Evolutionary conservation across 1,284 basidiomycete genomes (phyloP).

Genomic region (Austroboletus novae-zelandiae): DNA sequence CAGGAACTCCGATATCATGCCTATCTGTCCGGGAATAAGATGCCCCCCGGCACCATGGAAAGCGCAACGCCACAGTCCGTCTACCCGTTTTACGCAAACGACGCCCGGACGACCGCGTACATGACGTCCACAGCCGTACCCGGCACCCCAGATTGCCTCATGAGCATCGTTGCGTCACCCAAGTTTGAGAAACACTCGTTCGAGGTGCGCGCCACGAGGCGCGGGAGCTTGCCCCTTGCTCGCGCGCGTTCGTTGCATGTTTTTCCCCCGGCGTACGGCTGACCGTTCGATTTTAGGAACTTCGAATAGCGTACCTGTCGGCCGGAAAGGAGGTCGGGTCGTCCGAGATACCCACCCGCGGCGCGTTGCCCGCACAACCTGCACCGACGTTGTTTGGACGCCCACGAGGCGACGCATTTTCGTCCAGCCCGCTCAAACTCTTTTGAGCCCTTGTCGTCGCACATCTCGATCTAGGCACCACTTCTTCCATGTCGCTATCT

Average conservation of each 20-base stretch:
- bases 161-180: constrained; percentile 27
- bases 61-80: neutral
- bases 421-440: constrained; percentile 21
- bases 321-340: constrained; percentile 34
- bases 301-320: constrained; percentile 30
- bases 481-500: no score
- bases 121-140: constrained; percentile 9
- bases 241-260: neutral
- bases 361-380: constrained; percentile 25
- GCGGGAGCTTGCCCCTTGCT: neutral
- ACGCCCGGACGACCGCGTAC: constrained; percentile 26
- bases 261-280: neutral
- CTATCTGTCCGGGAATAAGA: constrained; percentile 27
- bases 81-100: constrained; percentile 23
- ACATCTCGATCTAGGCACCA: no score
- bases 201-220: constrained; percentile 23
- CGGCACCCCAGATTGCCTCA: constrained; percentile 27
- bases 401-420: constrained; percentile 33
- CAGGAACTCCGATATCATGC: constrained; percentile 34
- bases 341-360: constrained; percentile 32
- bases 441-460: constrained; percentile 5
- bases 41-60: constrained; percentile 10
- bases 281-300: constrained; percentile 24
- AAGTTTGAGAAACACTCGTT: constrained; percentile 34
- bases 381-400: constrained; percentile 29